Base-by-base conservation (phyloP, 2,329 filamentous ascomycete species). In the Seiridium cupressi region DNA sequence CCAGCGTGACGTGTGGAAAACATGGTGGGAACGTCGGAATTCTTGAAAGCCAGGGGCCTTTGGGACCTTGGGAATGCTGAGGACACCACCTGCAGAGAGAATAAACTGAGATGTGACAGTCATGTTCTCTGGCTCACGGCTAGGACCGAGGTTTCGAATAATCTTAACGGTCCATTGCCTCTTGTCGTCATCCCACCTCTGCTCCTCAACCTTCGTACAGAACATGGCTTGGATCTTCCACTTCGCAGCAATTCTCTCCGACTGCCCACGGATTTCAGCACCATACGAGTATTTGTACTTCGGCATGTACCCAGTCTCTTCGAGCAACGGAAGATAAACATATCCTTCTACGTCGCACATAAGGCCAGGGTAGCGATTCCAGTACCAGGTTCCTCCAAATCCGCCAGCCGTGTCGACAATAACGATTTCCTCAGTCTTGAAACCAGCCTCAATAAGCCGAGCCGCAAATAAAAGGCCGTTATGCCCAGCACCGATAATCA, bases 301-400 rank as follows among this genome's bases (percentile, higher is more conserved):
- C 0, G 80, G 81, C 66, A 81, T 77, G 63, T 81, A 82, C 3
- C 73, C 73, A 7, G 73, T 79, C 64, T 82, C 79, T 59, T 82
- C 79, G 3, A 81, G 68, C 18, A 79, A 63, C 26, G 79, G 78
- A 63, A 82, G 68, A 61, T 82, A 82, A 47, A 73, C 72, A 62
- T 80, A 82, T 47, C 71, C 73, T 63, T 83, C 79, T 9, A 81
- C 68, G 66, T 83, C 80, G 60, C 79, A 82, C 62, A 70, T 72
- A 3, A 79, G 63, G 3, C 80, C 79, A 1, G 79, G 79, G 59
- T 81, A 81, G 8, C 74, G 70, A 51, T 81, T 81, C 76, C 76
- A 81, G 63, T 79, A 81, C 71, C 79, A 81, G 1, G 77, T 80
- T 0, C 79, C 79, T 3, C 80, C 79, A 65, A 80, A 81, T 5